These are phyloP conservation scores for Lagenidium sp. DNA, from an alignment of 352 stramenopile species.

Conservation along the genomic window DNA sequence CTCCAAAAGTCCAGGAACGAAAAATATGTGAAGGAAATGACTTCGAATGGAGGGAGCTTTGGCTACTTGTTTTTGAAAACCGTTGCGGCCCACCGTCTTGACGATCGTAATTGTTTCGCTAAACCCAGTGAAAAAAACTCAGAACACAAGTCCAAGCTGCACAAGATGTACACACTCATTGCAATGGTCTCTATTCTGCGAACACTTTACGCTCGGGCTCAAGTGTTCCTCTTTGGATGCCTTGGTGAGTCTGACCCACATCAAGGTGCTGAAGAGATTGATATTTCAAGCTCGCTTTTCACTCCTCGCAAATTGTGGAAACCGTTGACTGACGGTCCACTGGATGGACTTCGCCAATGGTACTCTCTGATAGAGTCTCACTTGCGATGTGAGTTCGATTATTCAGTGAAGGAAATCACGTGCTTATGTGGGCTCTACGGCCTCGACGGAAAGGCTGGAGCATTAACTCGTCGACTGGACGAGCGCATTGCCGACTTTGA, in stretches of 20 bases:
- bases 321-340: conserved; percentile 36
- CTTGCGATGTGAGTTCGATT: conserved; percentile 70
- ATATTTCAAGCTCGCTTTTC: conserved; percentile 73
- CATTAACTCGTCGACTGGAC: conserved; percentile 7
- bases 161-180: conserved; percentile 80
- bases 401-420: conserved; percentile 58
- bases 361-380: conserved; percentile 80
- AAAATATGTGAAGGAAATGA: not conserved
- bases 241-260: conserved; percentile 8
- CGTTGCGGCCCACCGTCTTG: conserved; percentile 9
- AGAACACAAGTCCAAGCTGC: conserved; percentile 32
- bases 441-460: conserved; percentile 24
- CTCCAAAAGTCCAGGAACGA: conserved; percentile 19
- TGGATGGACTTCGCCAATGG: conserved; percentile 68
- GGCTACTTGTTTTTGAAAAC: conserved; percentile 44
- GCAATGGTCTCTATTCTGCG: conserved; percentile 75
- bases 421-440: conserved; percentile 72
- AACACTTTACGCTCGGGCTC: conserved; percentile 56
- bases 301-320: conserved; percentile 75
- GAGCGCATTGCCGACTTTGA: conserved; percentile 9
- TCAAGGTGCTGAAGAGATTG: conserved; percentile 25
- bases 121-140: conserved; percentile 8
- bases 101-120: conserved; percentile 9
- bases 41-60: conserved; percentile 25
- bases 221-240: conserved; percentile 43